Percentiles rank a stretch among this genome's conserved stretches.
Conservation (phyloP, 2,329 filamentous ascomycete genomes). For the Aureobasidium namibiae region DNA sequence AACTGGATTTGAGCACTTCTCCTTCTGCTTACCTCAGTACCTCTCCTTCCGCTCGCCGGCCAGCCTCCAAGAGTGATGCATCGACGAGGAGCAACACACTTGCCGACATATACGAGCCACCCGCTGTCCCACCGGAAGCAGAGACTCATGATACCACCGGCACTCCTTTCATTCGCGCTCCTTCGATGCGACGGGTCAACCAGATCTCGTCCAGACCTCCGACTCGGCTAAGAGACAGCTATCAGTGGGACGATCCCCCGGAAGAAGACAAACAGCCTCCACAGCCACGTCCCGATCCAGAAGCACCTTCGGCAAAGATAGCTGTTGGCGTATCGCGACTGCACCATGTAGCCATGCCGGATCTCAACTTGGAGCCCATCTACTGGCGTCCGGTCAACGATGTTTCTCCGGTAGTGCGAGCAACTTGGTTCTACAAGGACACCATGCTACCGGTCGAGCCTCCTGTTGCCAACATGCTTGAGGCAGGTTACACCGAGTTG, state of each 20-base stretch:
- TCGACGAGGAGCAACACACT: not conserved
- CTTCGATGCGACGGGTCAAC: slow-evolving; percentile 27
- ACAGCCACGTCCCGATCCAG: not conserved
- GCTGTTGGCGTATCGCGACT: slow-evolving; percentile 84
- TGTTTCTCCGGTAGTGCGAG: slow-evolving; percentile 69
- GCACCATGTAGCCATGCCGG: slow-evolving; percentile 78
- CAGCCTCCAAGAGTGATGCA: slow-evolving; percentile 1
- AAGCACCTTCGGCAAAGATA: slow-evolving; percentile 48
- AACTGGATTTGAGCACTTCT: not conserved
- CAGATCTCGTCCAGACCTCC: slow-evolving; percentile 22
- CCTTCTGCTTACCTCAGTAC: too few relatives aligned
- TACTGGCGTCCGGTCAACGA: slow-evolving; percentile 97
- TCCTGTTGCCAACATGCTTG: slow-evolving; percentile 80
- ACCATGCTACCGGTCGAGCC: slow-evolving; percentile 86
- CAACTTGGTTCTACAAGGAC: slow-evolving; percentile 96
- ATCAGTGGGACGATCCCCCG: slow-evolving; percentile 39
- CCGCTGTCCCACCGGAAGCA: slow-evolving; percentile 12
- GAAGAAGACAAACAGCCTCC: slow-evolving; percentile 18
- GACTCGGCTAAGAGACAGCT: slow-evolving; percentile 37
- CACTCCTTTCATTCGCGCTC: slow-evolving; percentile 44
- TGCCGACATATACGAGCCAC: slow-evolving; percentile 6
- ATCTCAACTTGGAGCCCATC: slow-evolving; percentile 80
- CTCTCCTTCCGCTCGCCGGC: not conserved
- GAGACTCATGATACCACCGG: slow-evolving; percentile 32
- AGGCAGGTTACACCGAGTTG: slow-evolving; percentile 80